phyloP scores from a whole-genome alignment of 2,329 filamentous ascomycete genomes.

The Colletotrichum paranaense region DNA sequence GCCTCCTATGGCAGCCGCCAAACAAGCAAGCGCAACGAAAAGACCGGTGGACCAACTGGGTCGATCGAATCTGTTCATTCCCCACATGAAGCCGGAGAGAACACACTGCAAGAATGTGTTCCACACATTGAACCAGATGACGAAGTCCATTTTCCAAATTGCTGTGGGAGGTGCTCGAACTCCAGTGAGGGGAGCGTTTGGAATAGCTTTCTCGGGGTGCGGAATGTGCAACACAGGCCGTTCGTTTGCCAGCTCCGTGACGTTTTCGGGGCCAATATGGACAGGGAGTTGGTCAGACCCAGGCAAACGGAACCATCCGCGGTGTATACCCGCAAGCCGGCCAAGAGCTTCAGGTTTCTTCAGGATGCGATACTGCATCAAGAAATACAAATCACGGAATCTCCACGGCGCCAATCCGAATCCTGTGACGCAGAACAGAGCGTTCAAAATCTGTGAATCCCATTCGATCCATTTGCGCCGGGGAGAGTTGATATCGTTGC shows the following conservation, averaged over 20 bases:
- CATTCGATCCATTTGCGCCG: constrained; percentile 88
- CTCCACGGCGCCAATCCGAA: constrained; percentile 89
- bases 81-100: constrained; percentile 87
- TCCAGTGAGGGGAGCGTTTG: constrained; percentile 78
- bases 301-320: constrained; percentile 79
- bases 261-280: constrained; percentile 63
- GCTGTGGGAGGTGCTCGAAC: constrained; percentile 74
- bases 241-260: constrained; percentile 52
- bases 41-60: constrained; percentile 84
- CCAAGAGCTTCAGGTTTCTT: constrained; percentile 69
- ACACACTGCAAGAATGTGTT: constrained; percentile 83
- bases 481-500: constrained; percentile 79
- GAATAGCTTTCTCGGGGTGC: constrained; percentile 70
- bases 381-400: constrained; percentile 81
- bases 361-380: constrained; percentile 71
- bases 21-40: constrained; percentile 80
- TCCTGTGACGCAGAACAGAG: constrained; percentile 86
- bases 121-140: constrained; percentile 81
- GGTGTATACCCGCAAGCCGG: constrained; percentile 78
- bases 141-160: constrained; percentile 82
- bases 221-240: constrained; percentile 64
- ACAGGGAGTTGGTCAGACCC: constrained; percentile 71
- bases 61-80: constrained; percentile 76
- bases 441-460: constrained; percentile 85
- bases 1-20: constrained; percentile 76